A percentile compares a stretch with the other conserved stretches of the same genome.
Conservation (phyloP, 169 alveolate genomes). For the Perkinsus olseni region DNA sequence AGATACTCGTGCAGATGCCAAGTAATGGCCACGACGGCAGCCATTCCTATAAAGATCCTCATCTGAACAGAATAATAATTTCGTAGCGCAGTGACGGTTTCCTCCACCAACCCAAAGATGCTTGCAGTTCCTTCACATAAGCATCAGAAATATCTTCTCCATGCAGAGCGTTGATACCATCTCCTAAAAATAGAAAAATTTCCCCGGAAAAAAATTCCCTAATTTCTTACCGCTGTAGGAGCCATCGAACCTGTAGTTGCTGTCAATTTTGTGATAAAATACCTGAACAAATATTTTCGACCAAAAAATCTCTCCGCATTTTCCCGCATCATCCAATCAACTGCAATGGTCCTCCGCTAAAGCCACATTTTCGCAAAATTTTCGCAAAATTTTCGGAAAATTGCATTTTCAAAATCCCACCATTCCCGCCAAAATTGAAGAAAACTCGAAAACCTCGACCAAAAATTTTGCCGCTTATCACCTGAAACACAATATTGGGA, state of each 20-base stretch:
- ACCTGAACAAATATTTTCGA: constrained; percentile 10
- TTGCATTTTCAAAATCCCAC: too few relatives aligned
- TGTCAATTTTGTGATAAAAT: constrained; percentile 58
- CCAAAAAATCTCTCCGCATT: too few relatives aligned
- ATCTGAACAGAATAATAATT: neutral
- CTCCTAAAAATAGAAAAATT: too few relatives aligned
- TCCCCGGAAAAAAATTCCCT: too few relatives aligned
- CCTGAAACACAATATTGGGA: neutral
- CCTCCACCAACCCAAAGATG: neutral
- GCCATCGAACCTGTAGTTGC: neutral
- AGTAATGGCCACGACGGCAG: neutral
- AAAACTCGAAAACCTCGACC: too few relatives aligned
- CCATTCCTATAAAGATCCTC: neutral
- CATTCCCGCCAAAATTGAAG: too few relatives aligned
- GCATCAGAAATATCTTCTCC: neutral
- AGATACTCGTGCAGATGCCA: neutral
- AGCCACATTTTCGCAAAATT: neutral
- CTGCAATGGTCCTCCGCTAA: too few relatives aligned
- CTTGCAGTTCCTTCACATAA: neutral
- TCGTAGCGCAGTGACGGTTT: neutral
- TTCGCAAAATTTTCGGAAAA: neutral
- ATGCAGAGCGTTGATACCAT: neutral
- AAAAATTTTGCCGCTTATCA: neutral
- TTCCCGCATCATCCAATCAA: too few relatives aligned
- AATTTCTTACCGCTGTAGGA: neutral